A percentile compares a stretch with the other conserved stretches of the same genome.
These are phyloP conservation scores for Acanthamoeba pearcei DNA, from an alignment of 208 protist genomes.

Conservation along the genomic window DNA sequence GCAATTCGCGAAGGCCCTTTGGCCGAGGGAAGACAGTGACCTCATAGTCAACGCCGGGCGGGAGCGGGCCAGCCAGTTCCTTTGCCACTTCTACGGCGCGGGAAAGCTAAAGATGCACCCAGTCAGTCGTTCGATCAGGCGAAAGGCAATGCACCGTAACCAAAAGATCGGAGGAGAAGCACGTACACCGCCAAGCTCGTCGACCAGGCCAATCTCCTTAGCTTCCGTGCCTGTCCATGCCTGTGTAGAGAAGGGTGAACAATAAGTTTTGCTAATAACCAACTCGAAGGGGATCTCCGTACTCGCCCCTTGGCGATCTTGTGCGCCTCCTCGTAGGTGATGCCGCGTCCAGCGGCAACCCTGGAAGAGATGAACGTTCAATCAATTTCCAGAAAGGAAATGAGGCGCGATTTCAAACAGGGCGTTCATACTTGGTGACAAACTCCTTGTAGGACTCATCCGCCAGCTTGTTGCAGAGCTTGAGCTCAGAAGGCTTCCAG, in stretches of 20 bases:
- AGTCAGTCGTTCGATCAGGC: not conserved
- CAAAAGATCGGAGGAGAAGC: not conserved
- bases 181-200: slow-evolving; percentile 70
- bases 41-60: slow-evolving; percentile 18
- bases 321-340: slow-evolving; percentile 58
- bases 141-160: not conserved
- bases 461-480: not conserved
- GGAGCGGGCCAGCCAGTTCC: slow-evolving; percentile 37
- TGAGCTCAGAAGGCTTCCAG: slow-evolving; percentile 19
- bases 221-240: slow-evolving; percentile 39
- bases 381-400: not conserved
- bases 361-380: not conserved
- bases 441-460: slow-evolving; percentile 31
- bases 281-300: not conserved
- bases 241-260: not conserved
- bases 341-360: slow-evolving; percentile 19
- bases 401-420: not conserved
- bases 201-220: slow-evolving; percentile 38
- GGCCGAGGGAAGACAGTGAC: slow-evolving; percentile 10
- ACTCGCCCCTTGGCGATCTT: slow-evolving; percentile 69
- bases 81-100: slow-evolving; percentile 31
- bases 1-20: not conserved
- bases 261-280: not conserved
- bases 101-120: not conserved
- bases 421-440: not conserved